These are phyloP conservation scores for Cladobotryum protrusum DNA, from an alignment of 2,329 filamentous ascomycete genomes.

Conservation along the genomic window DNA sequence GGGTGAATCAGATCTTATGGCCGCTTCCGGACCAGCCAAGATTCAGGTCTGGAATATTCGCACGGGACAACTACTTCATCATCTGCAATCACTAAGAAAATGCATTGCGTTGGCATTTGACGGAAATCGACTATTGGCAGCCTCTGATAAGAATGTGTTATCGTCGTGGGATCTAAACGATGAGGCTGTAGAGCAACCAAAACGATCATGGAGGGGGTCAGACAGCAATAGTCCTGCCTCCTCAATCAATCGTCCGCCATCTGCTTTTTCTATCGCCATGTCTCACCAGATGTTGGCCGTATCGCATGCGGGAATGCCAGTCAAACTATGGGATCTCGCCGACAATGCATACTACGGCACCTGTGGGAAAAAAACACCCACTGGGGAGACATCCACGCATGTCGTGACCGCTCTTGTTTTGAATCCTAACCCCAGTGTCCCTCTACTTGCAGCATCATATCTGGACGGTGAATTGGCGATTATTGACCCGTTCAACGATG, in stretches of 20 bases:
- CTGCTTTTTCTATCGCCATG: conserved; percentile 21
- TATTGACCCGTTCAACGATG: conserved; percentile 23
- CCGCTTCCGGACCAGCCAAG: conserved; percentile 23
- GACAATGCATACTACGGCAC: conserved; percentile 25
- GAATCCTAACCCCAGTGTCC: conserved; percentile 26
- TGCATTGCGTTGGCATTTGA: too few relatives aligned
- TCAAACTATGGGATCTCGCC: conserved; percentile 30
- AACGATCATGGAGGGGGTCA: too few relatives aligned
- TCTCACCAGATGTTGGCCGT: conserved; percentile 27
- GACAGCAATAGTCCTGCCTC: too few relatives aligned
- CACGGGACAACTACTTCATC: conserved; percentile 19
- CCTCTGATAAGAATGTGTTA: conserved; percentile 21
- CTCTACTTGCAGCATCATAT: conserved; percentile 25
- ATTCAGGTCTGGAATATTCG: conserved; percentile 27
- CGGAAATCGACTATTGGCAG: not conserved
- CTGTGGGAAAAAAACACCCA: conserved; percentile 27
- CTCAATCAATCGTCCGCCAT: conserved; percentile 7
- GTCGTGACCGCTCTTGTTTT: conserved; percentile 26
- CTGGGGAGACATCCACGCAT: conserved; percentile 24
- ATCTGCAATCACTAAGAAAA: too few relatives aligned
- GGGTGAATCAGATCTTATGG: conserved; percentile 23
- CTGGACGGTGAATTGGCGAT: conserved; percentile 27
- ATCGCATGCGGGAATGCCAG: conserved; percentile 24
- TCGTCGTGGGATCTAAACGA: conserved; percentile 6
- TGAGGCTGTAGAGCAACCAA: too few relatives aligned